phyloP scores from a whole-genome alignment of 345 rosid species.

The Gossypium raimondii region DNA sequence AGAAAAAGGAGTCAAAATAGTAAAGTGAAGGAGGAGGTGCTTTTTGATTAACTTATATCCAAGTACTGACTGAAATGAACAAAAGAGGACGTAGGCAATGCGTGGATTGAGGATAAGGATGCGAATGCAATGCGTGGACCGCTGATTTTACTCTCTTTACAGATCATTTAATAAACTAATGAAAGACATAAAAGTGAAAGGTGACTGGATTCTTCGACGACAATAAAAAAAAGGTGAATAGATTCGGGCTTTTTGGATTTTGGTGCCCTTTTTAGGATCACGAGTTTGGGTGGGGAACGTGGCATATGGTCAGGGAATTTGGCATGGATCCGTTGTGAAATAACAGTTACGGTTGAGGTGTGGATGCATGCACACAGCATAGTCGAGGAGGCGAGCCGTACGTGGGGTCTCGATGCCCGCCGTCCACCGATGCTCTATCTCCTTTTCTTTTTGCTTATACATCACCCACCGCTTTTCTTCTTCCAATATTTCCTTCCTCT shows the following conservation, averaged over 20 bases:
- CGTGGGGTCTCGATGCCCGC: neutral
- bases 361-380: neutral
- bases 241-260: neutral
- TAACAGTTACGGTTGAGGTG: neutral
- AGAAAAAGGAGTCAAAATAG: neutral
- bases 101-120: constrained; percentile 8
- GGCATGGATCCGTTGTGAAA: neutral
- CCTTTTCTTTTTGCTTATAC: neutral
- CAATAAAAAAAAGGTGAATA: neutral
- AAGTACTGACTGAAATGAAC: neutral
- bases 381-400: neutral
- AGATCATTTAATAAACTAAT: neutral
- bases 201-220: too few species aligned
- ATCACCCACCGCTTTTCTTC: too few species aligned
- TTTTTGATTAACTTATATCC: too few species aligned
- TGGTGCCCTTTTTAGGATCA: neutral
- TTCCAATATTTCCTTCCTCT: too few species aligned
- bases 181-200: too few species aligned
- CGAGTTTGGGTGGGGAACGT: neutral
- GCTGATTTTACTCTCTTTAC: neutral
- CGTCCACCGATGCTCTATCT: neutral
- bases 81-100: neutral
- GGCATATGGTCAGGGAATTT: neutral
- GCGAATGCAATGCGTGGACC: neutral
- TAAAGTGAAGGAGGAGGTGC: too few species aligned